Base-by-base conservation (phyloP, 768 basidiomycete genomes). In the Epithele typhae region DNA sequence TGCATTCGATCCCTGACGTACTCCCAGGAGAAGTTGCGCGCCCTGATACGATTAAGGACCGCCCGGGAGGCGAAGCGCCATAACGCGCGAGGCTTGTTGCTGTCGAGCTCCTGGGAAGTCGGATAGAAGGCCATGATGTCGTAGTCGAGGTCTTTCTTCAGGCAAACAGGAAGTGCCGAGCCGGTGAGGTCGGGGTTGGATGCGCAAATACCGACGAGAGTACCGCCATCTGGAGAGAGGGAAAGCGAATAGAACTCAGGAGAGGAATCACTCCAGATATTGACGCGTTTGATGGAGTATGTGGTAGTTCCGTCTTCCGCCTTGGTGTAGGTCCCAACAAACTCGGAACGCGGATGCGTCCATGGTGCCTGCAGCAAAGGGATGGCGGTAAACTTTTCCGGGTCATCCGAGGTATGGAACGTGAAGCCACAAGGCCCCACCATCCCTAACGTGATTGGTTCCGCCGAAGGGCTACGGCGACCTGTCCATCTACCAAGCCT, bases 1-100 rank as follows among this genome's bases (percentile, higher is more conserved):
- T 58, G 52, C 5, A 59, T 46, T 2, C 68, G 57, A 37, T 61
- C 47, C 38, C 53, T 50, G 56, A 69, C 64, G 52, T 58, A 64
- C 1, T 48, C 23, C 66, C 65, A 66, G 0, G 64, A 60, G 57
- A 63, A 66, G 2, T 33, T 22, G n/a, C 54, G 45, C 19, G 49
- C 55, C 11, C 59, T 56, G 17, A 62, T 51, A 2, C 56, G 35
- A 40, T 59, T 40, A 33, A 53, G 33, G 17, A 61, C 52, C 15
- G 64, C 60, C 0, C 46, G 33, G 10, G 58, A 49, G 0, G 68
- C 68, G 43, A 62, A 69, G 5, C 44, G 52, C 68, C 68, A 71
- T 8, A 63, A 44, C 1, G 65, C 58, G 4, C 57, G 49, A 23
- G 63, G n/a, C 37, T 52, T 57, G 46, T 62, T 59, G 7, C 9